Evolutionary conservation across 75 land plant genomes (phyloP), one percentile per base, ranked within the genome.

Genomic region (Cupressus sempervirens): DNA sequence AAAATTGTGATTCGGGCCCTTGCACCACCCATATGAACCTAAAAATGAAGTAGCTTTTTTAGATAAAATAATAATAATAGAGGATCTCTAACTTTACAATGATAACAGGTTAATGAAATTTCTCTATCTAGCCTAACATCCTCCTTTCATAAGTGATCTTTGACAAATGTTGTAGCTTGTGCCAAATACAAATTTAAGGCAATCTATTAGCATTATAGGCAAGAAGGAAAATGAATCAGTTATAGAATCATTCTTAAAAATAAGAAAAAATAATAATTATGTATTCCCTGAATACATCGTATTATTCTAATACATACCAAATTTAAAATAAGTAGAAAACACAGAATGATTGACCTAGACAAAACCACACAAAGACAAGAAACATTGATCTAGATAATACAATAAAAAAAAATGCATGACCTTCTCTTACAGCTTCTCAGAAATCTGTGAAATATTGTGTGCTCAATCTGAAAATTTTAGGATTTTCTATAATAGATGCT

Each of bases 21-120:
- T 87, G 96, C 92, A 16, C 93, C 95, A 52, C 93, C 93, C 95
- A 95, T 95, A 84, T 95, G 94, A 84, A 95, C 92, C 96, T 94
- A 62, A 3, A 77, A 23, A 84, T 70, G 43, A 7, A 70, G n/a
- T n/a, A n/a, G n/a, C 62, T 45, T 43, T n/a, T 79, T 79, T 79
- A 45, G 32, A 45, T 45, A 11, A 41, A 26, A 11, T 26, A 45
- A 10, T n/a, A 45, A 45, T 45, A 16, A 14, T 32, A 83, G 34
- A 75, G n/a, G 32, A 18, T 54, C 34, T 43, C 16, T 77, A 52
- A 15, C 18, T 54, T 23, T 43, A n/a, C 83, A 52, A 15, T 13
- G 10, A 73, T 18, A 40, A 20, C 35, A 26, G 30, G 43, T 15
- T 3, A 62, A 29, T 58, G 48, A 41, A 72, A 34, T 13, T 40